Conservation (phyloP, 2,329 filamentous ascomycete species). For the Curvularia sp. region DNA sequence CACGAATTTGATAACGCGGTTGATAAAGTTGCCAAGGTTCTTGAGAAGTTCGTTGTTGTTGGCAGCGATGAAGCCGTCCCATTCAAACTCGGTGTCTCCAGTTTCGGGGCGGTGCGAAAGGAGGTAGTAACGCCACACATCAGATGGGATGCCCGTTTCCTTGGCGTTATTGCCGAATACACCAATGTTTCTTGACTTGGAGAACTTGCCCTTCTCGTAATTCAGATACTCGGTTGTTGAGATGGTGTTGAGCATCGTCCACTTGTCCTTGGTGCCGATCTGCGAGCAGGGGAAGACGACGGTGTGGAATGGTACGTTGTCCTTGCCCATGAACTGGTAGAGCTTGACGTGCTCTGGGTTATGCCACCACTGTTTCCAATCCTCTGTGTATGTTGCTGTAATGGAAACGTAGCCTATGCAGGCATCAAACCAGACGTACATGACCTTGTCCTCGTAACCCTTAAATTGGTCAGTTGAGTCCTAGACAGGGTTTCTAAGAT, state of each 20-base stretch:
- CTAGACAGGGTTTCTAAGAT: not conserved
- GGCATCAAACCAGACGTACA: conserved; percentile 94
- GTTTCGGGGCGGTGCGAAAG: conserved; percentile 85
- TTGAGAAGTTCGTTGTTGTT: conserved; percentile 91
- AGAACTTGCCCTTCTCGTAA: conserved; percentile 72
- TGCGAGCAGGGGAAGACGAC: conserved; percentile 91
- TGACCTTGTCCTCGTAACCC: conserved; percentile 77
- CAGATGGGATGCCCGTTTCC: conserved; percentile 81
- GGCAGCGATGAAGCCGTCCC: conserved; percentile 79
- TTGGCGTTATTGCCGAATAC: conserved; percentile 91
- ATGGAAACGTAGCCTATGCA: conserved; percentile 97
- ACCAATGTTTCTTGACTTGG: conserved; percentile 86
- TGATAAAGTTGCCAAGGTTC: conserved; percentile 69
- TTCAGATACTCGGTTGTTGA: conserved; percentile 78
- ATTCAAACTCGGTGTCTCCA: conserved; percentile 88
- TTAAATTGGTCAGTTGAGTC: conserved; percentile 22
- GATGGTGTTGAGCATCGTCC: conserved; percentile 88
- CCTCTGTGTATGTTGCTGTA: conserved; percentile 83
- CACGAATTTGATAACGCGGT: conserved; percentile 70
- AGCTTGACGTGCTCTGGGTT: conserved; percentile 86
- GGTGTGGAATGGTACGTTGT: conserved; percentile 86
- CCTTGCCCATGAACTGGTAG: conserved; percentile 93
- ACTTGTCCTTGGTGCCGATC: conserved; percentile 81
- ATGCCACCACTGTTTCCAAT: conserved; percentile 96
- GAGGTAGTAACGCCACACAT: conserved; percentile 95